Evolutionary conservation across 129 eudicot genomes (phyloP).

Genomic region (Helianthus tuberosus): DNA sequence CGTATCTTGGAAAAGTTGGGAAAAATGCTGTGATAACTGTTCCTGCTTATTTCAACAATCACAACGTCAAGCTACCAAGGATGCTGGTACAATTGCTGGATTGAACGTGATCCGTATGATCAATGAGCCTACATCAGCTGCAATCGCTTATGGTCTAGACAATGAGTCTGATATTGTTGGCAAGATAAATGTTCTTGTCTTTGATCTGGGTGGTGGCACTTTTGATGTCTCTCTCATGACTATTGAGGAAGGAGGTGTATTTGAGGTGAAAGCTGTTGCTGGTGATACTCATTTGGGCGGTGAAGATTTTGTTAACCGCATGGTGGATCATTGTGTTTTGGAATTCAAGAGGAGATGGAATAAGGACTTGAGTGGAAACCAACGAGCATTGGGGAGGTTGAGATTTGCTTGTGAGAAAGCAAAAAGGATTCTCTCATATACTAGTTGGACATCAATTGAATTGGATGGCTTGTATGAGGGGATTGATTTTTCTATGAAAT

Average conservation of each 20-base stretch:
- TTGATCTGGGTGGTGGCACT: conserved; percentile 8
- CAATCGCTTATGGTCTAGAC: conserved; percentile 25
- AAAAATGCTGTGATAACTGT: too few species aligned
- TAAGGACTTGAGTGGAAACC: neutral
- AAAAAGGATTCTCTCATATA: neutral
- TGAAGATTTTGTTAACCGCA: neutral
- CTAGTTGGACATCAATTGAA: neutral
- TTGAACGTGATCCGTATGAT: too few species aligned
- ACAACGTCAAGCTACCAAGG: too few species aligned
- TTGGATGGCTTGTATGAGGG: neutral
- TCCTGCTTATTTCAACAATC: too few species aligned
- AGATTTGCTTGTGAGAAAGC: neutral
- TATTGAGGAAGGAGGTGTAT: neutral
- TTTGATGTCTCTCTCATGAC: too few species aligned
- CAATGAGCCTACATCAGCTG: conserved; percentile 19
- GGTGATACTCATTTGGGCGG: conserved; percentile 8
- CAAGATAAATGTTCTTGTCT: neutral
- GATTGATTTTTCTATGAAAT: conserved; percentile 20
- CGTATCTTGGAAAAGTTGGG: too few species aligned
- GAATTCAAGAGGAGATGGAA: neutral
- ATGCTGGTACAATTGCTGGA: too few species aligned
- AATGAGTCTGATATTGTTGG: neutral
- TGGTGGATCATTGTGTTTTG: neutral
- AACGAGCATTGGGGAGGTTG: neutral
- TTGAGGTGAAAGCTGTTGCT: neutral